Percentiles rank a stretch among this genome's conserved stretches.
Conservation (phyloP, 768 basidiomycete genomes). For the Lenzites betulinus region DNA sequence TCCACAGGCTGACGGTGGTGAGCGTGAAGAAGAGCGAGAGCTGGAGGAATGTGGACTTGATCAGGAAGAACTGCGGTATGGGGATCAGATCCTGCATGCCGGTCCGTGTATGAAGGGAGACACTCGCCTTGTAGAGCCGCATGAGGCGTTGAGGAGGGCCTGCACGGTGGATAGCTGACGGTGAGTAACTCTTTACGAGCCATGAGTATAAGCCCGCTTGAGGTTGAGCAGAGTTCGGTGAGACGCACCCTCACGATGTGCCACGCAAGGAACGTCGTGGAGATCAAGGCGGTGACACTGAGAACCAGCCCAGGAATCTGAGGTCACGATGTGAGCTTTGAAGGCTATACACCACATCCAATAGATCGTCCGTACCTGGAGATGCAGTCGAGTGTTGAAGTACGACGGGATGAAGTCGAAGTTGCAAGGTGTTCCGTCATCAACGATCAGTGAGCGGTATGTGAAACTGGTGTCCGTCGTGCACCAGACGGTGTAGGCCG, state of each 20-base stretch:
- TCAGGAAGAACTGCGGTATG: constrained; percentile 50
- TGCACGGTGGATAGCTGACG: constrained; percentile 50
- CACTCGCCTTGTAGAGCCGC: constrained; percentile 49
- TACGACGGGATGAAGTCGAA: constrained; percentile 49
- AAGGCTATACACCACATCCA: background rate
- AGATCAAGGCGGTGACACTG: constrained; percentile 43
- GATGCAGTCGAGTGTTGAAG: constrained; percentile 41
- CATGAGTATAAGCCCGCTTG: background rate
- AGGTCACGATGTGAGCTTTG: background rate
- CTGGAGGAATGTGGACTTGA: constrained; percentile 54
- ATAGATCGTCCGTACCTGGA: constrained; percentile 40
- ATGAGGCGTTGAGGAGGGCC: constrained; percentile 54
- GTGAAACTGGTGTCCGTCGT: constrained; percentile 38
- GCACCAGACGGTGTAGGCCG: constrained; percentile 51
- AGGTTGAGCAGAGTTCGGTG: background rate
- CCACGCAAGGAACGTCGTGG: constrained; percentile 47
- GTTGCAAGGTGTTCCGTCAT: constrained; percentile 48
- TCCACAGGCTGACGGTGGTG: constrained; percentile 55
- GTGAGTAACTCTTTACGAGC: constrained; percentile 42
- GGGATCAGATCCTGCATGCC: background rate
- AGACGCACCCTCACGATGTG: constrained; percentile 43
- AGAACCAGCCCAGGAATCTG: constrained; percentile 54
- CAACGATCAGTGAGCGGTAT: constrained; percentile 41
- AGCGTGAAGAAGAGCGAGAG: constrained; percentile 54
- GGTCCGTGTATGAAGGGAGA: background rate